These are phyloP conservation scores for Russula griseocarnosa DNA, from an alignment of 768 basidiomycete species.

Conservation along the genomic window DNA sequence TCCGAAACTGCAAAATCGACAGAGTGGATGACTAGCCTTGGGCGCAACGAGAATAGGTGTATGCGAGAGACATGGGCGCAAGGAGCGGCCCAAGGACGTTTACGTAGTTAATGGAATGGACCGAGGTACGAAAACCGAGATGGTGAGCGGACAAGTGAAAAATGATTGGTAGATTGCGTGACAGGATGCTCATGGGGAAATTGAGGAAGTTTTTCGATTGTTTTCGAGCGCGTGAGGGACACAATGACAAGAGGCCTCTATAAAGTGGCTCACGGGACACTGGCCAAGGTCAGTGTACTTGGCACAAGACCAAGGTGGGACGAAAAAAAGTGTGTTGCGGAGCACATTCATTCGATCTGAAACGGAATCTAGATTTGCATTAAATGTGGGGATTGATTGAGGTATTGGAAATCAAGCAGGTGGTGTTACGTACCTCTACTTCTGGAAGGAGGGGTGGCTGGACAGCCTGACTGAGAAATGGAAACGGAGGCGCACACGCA, in stretches of 20 bases:
- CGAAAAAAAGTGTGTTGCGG: neutral
- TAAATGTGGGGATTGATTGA: conserved; percentile 6
- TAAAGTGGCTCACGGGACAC: too few species aligned
- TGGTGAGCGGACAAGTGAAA: neutral
- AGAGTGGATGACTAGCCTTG: neutral
- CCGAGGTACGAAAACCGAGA: neutral
- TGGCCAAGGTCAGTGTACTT: neutral
- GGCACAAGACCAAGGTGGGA: neutral
- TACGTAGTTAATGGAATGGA: conserved; percentile 1
- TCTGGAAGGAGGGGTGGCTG: conserved; percentile 4
- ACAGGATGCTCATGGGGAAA: conserved; percentile 5
- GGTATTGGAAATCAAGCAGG: conserved; percentile 9
- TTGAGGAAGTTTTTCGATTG: conserved; percentile 18
- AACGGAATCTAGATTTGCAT: conserved; percentile 11
- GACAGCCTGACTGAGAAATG: neutral
- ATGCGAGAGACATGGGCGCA: neutral
- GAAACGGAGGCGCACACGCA: neutral
- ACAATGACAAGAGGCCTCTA: neutral
- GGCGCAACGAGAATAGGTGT: neutral
- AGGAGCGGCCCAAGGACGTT: neutral
- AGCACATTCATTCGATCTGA: conserved; percentile 5
- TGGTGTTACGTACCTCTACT: conserved; percentile 5
- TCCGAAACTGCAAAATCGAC: neutral
- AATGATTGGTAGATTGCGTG: conserved; percentile 8
- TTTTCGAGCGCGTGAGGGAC: neutral